Base-by-base conservation (phyloP, 768 basidiomycete species). In the Neoboletus magnificus region DNA sequence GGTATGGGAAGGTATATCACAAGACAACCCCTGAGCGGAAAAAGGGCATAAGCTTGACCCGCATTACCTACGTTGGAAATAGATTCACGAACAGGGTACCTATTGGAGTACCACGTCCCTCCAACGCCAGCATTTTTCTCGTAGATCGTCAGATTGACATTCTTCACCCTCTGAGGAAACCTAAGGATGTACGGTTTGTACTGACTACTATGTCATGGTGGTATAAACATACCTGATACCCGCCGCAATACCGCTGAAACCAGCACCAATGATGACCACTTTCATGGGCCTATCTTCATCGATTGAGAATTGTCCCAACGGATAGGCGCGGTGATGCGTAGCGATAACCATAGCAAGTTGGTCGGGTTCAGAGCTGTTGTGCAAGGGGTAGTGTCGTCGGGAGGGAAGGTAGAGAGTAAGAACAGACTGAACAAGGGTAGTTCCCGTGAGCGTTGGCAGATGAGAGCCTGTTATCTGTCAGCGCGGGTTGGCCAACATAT, bases 121-220 rank as follows among this genome's bases (percentile, higher is more conserved):
- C 85, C 85, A 23, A 87, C 73, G 2, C 77, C 80, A n/a, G 74
- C 69, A 48, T 79, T 76, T 54, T 82, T 80, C 52, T 87, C 85
- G 63, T 84, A 86, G 16, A 86, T 78, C 0, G 76, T 76, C 5
- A 87, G 64, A 20, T 81, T 70, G 15, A 85, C 55, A 57, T 85
- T 84, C 44, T 75, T 74, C 13, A 85, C 70, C 30, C 71, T 73
- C 68, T 83, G 83, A 9, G 76, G 70, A 58, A 84, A 80, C 35
- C 82, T 83, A 44, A 35, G 10, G 25, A 27, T 50, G 25, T 8
- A 18, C 33, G 48, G 4, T 54, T 25, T 22, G 35, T 4, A 9
- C 16, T 40, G 33, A 12, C 11, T 47, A 23, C 57, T 57, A 48
- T 8, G 52, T 12, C 13, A 37, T 1, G 13, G 23, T 4, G 15